Evolutionary conservation across 2,329 filamentous ascomycete species (phyloP).

Genomic region (Aaosphaeria arxii): DNA sequence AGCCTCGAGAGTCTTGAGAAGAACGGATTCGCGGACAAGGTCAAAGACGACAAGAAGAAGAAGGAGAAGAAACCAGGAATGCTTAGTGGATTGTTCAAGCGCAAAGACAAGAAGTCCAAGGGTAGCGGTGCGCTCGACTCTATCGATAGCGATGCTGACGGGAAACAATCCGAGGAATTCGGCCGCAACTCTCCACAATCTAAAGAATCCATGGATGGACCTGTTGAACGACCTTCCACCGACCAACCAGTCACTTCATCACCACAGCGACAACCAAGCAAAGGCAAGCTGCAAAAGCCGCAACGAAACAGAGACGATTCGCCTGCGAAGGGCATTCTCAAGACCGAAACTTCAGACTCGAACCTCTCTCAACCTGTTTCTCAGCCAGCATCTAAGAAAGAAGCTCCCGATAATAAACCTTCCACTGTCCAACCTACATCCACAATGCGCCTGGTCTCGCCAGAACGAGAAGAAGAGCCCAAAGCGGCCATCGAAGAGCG

Average conservation of each 20-base stretch:
- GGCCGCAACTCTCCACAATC: conserved; percentile 32
- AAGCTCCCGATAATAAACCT: conserved; percentile 13
- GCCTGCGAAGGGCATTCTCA: conserved; percentile 28
- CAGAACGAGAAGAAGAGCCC: conserved; percentile 22
- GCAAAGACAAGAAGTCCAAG: conserved; percentile 61
- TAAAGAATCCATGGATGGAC: conserved; percentile 27
- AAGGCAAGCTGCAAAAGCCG: conserved; percentile 38
- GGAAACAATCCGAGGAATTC: conserved; percentile 37
- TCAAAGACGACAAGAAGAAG: conserved; percentile 70
- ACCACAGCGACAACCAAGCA: conserved; percentile 32
- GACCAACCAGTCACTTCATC: conserved; percentile 20
- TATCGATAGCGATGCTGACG: conserved; percentile 43
- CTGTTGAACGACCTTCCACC: conserved; percentile 22
- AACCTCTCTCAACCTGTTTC: conserved; percentile 7
- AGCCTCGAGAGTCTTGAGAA: conserved; percentile 78
- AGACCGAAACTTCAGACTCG: conserved; percentile 30
- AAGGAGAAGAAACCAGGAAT: conserved; percentile 69
- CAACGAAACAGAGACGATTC: conserved; percentile 28
- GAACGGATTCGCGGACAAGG: conserved; percentile 59
- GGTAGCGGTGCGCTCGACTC: conserved; percentile 26
- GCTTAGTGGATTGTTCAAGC: conserved; percentile 67
- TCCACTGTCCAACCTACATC: conserved; percentile 16
- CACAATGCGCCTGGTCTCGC: conserved; percentile 34
- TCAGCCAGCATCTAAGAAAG: conserved; percentile 10
- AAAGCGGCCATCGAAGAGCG: conserved; percentile 16